Base-by-base conservation (phyloP, 192 early-diverging fungal genomes). In the Rhizophagus prolifer region DNA sequence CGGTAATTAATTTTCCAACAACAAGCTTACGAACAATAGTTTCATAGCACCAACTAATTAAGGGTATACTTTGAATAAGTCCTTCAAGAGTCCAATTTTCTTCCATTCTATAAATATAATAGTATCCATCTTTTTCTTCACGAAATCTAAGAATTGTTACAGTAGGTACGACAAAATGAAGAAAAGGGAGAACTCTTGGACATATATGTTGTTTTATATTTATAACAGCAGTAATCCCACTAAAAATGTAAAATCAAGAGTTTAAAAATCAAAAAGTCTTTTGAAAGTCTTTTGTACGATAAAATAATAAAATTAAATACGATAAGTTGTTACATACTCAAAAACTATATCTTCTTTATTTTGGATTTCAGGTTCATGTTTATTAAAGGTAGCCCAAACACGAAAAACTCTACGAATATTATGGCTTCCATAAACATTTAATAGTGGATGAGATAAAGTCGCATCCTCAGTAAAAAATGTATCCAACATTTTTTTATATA, bases 21-120 rank as follows among this genome's bases (percentile, higher is more conserved):
- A 54, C 4, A 19, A 54, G 50, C 4, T 54, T 54, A 54, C 87
- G 72, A 26, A 86, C 77, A 5, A 89, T 82, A 65, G 82, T 78
- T 58, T 87, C 85, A 65, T 89, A 87, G 82, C 86, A 89, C 79
- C 81, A 89, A 46, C 79, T 83, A 25, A 87, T 71, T 25, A 87
- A 70, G 25, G 88, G 88, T 47, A 87, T 80, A 19, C 83, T 85
- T 75, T 86, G 81, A 21, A 89, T 79, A 50, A 89, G 78, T 13
- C 86, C 88, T 74, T 86, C 88, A 25, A 89, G 70, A 1, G 86
- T 85, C 88, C 88, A 89, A 9, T 80, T 87, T 47, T 89, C 88
- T 70, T 89, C 86, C 54, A 87, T 85, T 64, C 79, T 80, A 30
- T 84, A 86, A 47, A 89, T 85, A 76, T 86, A 85, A 5, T 81